Evolutionary conservation across 805 yeast genomes (phyloP).

Genomic region (Ogataea angusta): DNA sequence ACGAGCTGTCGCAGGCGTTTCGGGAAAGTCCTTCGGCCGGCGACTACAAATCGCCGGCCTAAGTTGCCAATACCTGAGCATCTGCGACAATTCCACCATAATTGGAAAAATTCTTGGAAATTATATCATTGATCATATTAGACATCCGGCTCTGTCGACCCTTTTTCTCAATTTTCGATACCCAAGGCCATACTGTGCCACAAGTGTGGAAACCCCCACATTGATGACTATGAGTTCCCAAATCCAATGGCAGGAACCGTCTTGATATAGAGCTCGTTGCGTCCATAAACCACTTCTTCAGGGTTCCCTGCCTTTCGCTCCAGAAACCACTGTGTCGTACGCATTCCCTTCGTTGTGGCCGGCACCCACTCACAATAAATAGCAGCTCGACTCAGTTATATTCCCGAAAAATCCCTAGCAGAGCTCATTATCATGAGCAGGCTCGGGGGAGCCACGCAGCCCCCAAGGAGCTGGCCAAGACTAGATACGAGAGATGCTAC

Average conservation of each 20-base stretch:
- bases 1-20: background rate
- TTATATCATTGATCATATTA: no score
- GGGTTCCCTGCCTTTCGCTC: constrained; percentile 4
- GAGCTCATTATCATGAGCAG: background rate
- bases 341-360: background rate
- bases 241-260: constrained; percentile 2
- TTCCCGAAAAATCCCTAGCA: background rate
- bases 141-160: no score
- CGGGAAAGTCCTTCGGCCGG: background rate
- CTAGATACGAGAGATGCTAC: background rate
- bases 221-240: constrained; percentile 2
- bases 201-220: no score
- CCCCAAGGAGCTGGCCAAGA: constrained; percentile 1
- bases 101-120: no score
- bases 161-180: no score
- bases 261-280: background rate
- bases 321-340: constrained; percentile 3
- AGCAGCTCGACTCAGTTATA: no score
- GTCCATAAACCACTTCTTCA: constrained; percentile 2
- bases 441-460: constrained; percentile 2
- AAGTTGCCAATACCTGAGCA: background rate
- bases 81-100: no score
- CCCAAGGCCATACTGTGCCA: no score
- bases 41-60: background rate
- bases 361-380: no score